Percentiles rank a stretch among this genome's conserved stretches.
Evolutionary conservation across 2,329 filamentous ascomycete genomes (phyloP).

Genomic region (Seiridium cupressi): DNA sequence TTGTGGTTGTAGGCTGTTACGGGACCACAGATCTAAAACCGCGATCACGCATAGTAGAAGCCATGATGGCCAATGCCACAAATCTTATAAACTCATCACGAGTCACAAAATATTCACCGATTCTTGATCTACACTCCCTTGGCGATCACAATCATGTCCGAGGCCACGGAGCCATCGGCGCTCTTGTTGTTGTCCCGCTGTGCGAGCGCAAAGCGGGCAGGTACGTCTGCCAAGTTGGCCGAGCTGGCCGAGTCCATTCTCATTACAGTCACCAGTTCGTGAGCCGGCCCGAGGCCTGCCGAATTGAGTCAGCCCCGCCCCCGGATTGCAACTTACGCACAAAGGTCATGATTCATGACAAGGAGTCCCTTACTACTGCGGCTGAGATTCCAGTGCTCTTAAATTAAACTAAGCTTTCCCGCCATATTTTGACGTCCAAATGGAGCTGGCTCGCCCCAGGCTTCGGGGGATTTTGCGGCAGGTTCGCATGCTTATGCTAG

Average conservation of each 20-base stretch:
- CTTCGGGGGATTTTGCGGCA: too few relatives aligned
- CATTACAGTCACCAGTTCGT: neutral
- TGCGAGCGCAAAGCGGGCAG: constrained; percentile 1
- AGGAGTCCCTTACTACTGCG: neutral
- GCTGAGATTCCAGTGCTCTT: neutral
- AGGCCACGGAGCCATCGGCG: neutral
- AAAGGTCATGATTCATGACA: neutral
- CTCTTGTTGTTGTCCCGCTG: constrained; percentile 1
- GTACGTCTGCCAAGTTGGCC: neutral
- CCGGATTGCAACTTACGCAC: neutral
- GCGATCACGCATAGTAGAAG: neutral
- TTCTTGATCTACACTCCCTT: neutral
- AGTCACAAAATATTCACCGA: neutral
- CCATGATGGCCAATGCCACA: neutral
- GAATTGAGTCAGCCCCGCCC: constrained; percentile 3
- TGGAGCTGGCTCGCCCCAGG: neutral
- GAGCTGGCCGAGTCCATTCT: neutral
- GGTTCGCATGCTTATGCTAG: too few relatives aligned
- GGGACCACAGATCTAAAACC: too few relatives aligned
- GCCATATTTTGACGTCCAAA: neutral
- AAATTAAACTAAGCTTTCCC: neutral
- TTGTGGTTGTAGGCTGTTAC: too few relatives aligned
- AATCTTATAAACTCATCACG: neutral
- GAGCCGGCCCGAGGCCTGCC: neutral
- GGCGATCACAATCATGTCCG: neutral